Evolutionary conservation across 176 grass and related monocot genomes (phyloP), one percentile per base, ranked within the genome.

Genomic region (Musa beccarii): DNA sequence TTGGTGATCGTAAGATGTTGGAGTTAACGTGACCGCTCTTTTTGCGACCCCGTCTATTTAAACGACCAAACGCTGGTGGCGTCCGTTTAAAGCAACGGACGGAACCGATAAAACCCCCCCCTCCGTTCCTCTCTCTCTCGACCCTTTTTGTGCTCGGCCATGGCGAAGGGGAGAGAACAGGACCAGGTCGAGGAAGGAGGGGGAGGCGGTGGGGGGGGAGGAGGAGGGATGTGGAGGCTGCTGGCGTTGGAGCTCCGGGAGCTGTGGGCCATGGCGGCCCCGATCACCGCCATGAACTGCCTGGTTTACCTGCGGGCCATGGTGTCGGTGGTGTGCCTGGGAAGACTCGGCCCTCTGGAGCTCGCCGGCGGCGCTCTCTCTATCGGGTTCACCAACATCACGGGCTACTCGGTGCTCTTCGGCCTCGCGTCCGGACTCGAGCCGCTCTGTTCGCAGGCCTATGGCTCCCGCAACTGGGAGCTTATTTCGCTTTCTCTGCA

Each of bases 351-450:
- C 50, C 51, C 43, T 2, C 15, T 53, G n/a, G 70, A 73, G 70
- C 70, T 73, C 2, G 70, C 70, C 1, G 70, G 34, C 2, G 70
- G 70, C n/a, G 70, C 70, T 2, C 70, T 72, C 70, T 51, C 70
- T 19, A 21, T 73, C 51, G 70, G 70, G 34, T 73, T 73, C 70
- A 50, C 70, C n/a, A 73, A 73, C 70, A 73, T 73, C 70, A 73
- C 70, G 0, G 51, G 70, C 51, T 73, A 54, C 70, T 73, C 70
- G 10, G 9, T 73, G 14, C 14, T 73, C 49, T 73, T 73, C 70
- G 51, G 51, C 49, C 20, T 73, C 19, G 70, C 70, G 8, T 52
- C 50, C 34, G 70, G 51, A 0, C 43, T 73, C 10, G 49, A 72
- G 9, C 49, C 49, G 1, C 13, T 72, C 20, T 72, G 70, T 21